Base-by-base conservation (phyloP, 441 rosid species). In the Bruguiera hainesii region DNA sequence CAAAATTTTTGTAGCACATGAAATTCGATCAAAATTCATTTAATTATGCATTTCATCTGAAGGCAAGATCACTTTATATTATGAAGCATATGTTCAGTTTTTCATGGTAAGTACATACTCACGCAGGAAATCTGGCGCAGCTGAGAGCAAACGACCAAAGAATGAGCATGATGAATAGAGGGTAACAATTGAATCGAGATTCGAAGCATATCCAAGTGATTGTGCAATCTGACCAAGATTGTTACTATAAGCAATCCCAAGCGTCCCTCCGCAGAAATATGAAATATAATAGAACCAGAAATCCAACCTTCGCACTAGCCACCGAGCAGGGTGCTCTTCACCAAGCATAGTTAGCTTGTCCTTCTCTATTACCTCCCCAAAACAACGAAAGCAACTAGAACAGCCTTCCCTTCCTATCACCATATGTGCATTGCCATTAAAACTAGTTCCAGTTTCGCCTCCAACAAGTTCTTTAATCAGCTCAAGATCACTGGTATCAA, bases 191-290 rank as follows among this genome's bases (percentile, higher is more conserved):
- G 83, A 79, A 65, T 68, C 77, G 19, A 86, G 78, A 29, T 78
- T 28, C 0, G 79, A 35, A 55, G 69, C 55, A 68, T 73, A 76
- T 60, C 95, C 87, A 5, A 85, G 85, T 15, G 98, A 89, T 71
- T 92, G 80, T 18, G 93, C 78, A 33, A 92, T 88, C 80, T 92
- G 98, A 42, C 98, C 98, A 13, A 92, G 74, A 73, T 89, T 92
- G 63, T 89, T 92, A 81, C 91, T 89, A 70, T 92, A 92, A 30
- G 87, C 93, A 70, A 92, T 77, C 58, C 96, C 96, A 9, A 90
- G 73, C 3, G 96, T 89, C 21, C 87, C 96, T 15, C 93, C 90
- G 56, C 90, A 92, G 63, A 88, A 84, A 72, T 92, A 92, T 10
- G 91, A 80, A 51, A 77, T 2, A 64, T 82, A 89, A 64, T 88